phyloP scores from a whole-genome alignment of 768 basidiomycete species.

The Hortiboletus campestris region DNA sequence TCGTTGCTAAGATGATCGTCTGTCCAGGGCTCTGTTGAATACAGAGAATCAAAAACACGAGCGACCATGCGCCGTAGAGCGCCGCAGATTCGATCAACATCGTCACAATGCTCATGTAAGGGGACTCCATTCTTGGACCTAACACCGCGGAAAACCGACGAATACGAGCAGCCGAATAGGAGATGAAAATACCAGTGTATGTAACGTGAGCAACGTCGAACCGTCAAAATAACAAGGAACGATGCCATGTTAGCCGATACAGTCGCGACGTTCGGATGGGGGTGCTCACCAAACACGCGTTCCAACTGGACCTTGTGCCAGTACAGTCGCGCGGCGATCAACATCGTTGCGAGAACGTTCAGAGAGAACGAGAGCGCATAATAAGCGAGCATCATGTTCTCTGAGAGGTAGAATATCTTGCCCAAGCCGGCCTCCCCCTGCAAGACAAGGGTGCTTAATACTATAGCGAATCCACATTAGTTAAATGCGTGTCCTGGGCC shows the following conservation, averaged over 20 bases:
- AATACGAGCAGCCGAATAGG: not conserved
- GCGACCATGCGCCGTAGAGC: slow-evolving; percentile 24
- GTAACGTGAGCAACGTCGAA: not conserved
- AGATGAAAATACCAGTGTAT: not conserved
- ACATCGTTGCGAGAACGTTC: slow-evolving; percentile 21
- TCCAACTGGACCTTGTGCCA: slow-evolving; percentile 23
- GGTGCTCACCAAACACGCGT: slow-evolving; percentile 26
- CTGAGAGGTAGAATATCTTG: slow-evolving; percentile 21
- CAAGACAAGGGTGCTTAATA: slow-evolving; percentile 21
- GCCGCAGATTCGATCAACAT: slow-evolving; percentile 26
- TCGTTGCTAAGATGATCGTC: slow-evolving; percentile 22
- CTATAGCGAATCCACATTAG: slow-evolving; percentile 2
- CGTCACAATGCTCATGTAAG: slow-evolving; percentile 23
- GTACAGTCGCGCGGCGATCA: slow-evolving; percentile 25
- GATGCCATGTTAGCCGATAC: not conserved
- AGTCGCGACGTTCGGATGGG: not conserved
- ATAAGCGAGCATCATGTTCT: slow-evolving; percentile 22
- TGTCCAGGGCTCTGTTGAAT: slow-evolving; percentile 15
- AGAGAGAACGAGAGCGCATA: slow-evolving; percentile 25
- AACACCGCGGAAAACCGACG: not conserved
- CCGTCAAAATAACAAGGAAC: not conserved
- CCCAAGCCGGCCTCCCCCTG: slow-evolving; percentile 15
- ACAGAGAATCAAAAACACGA: slow-evolving; percentile 22
- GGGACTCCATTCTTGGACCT: slow-evolving; percentile 17
- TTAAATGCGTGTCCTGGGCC: not conserved